Base-by-base conservation (phyloP, 306 rosid genomes). In the Cucurbita argyrosperma region DNA sequence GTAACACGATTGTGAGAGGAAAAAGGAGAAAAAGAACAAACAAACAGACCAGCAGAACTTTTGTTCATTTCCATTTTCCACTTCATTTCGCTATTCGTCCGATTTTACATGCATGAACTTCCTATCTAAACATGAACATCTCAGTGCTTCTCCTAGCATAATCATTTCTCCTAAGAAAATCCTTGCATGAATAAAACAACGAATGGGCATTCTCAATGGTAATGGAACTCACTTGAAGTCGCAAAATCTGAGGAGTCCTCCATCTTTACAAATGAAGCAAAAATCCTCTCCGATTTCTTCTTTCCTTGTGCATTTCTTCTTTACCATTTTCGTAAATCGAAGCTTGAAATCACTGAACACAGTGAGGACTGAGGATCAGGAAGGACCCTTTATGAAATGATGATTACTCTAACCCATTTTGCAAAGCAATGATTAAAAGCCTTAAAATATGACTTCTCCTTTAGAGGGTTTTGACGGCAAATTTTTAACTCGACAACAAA, bases 191-290 rank as follows among this genome's bases (percentile, higher is more conserved):
- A 16, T 1, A 43, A 72, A 56, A n/a, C 47, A 62, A 71, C 76
- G 43, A 71, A 50, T 30, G 30, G 46, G 8, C 23, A 51, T 26
- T 15, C 10, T 52, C 5, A 71, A 35, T 54, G 51, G 54, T 19
- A 45, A 38, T 66, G 72, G 55, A 67, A 67, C 73, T 67, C 56
- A 89, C 96, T 65, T 75, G 76, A 68, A 78, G 51, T 90, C 96
- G 67, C 92, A 87, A 14, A 84, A 49, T 69, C 79, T 59, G 66
- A 90, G 70, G 0, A 9, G 13, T 2, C 96, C 92, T 65, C 90
- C 96, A 77, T 87, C 96, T 72, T 90, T 90, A 74, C 96, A 90
- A 4, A 0, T 5, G 76, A 86, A 87, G 78, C 96, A 90, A 61
- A 40, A 82, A 60, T 81, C 89, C 62, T 90, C 96, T 21, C 83